Evolutionary conservation across 1,284 basidiomycete genomes (phyloP).

Genomic region (Phlebopus sp.): DNA sequence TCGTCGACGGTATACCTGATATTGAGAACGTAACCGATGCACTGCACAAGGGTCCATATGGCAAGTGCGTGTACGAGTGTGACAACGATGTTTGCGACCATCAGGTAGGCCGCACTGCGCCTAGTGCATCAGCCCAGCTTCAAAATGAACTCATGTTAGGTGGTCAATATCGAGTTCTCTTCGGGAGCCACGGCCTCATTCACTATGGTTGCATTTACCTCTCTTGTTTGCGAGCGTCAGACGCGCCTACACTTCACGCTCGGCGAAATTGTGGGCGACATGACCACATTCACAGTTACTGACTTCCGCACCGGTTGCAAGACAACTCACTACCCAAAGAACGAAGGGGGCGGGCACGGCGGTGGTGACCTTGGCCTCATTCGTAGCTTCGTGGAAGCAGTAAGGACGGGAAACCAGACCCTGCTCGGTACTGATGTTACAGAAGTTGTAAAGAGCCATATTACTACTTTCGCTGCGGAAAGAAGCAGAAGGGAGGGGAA

Average conservation of each 20-base stretch:
- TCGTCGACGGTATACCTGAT: constrained; percentile 76
- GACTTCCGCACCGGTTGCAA: constrained; percentile 64
- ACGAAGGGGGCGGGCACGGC: constrained; percentile 71
- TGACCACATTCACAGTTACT: constrained; percentile 71
- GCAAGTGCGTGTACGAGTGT: constrained; percentile 79
- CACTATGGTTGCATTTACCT: constrained; percentile 79
- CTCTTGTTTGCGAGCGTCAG: constrained; percentile 69
- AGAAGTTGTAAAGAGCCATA: constrained; percentile 73
- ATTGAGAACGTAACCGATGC: constrained; percentile 73
- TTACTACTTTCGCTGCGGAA: constrained; percentile 85
- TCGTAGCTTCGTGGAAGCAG: constrained; percentile 69
- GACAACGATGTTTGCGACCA: constrained; percentile 81
- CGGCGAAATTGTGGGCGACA: constrained; percentile 83
- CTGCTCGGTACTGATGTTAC: constrained; percentile 62
- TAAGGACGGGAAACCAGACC: constrained; percentile 58
- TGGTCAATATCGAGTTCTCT: constrained; percentile 81
- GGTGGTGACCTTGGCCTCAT: constrained; percentile 79
- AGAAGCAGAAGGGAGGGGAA: constrained; percentile 62
- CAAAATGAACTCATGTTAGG: constrained; percentile 32
- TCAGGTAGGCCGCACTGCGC: constrained; percentile 38
- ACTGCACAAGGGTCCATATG: constrained; percentile 67
- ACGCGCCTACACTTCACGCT: constrained; percentile 78
- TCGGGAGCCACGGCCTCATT: constrained; percentile 75
- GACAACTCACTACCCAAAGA: constrained; percentile 48
- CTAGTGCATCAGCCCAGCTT: neutral